Evolutionary conservation across 2,329 filamentous ascomycete genomes (phyloP), one percentile per base, ranked within the genome.

Genomic region (Fusarium sulawesiense): DNA sequence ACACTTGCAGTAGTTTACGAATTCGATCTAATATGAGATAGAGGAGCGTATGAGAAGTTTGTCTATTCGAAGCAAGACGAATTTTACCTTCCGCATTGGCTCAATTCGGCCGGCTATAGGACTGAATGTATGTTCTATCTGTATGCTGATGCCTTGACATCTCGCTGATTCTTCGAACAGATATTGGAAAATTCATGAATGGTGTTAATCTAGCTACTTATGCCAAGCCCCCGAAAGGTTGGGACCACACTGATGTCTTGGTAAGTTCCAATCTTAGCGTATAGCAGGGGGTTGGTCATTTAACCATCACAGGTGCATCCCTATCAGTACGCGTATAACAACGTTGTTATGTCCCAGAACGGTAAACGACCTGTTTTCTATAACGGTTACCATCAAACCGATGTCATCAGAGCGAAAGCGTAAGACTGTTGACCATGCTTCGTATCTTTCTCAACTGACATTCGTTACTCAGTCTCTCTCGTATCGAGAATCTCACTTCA

Each of bases 181-280:
- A 34, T 18, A 45, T 45, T 45, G 41, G 40, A 21, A 55, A 55
- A 6, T 55, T 55, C 27, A 32, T 45, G 40, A 55, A 55, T 12
- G 27, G 41, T 9, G n/a, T 44, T 5, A 55, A 23, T 18, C 13
- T 44, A 6, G 40, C 29, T 3, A 32, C 20, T 2, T 45, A 55
- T 30, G 10, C 14, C 2, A 21, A 21, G 4, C 16, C 11, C 6
- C 20, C 20, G 9, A 25, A 45, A 25, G 40, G 40, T 2, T 55
- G 51, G 29, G 29, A 55, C 20, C 27, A 25, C 29, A n/a, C 20
- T 20, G 40, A 45, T 34, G 37, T 44, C 6, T 27, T 55, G 6
- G 51, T 45, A 10, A 29, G 25, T 2, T 32, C n/a, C 5, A 7
- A 4, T 13, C 16, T 3, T 14, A 3, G 6, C 2, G 13, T 14